A percentile compares a stretch with the other conserved stretches of the same genome.
phyloP scores from a whole-genome alignment of 208 protist species.

The Trypanosoma melophagium region DNA sequence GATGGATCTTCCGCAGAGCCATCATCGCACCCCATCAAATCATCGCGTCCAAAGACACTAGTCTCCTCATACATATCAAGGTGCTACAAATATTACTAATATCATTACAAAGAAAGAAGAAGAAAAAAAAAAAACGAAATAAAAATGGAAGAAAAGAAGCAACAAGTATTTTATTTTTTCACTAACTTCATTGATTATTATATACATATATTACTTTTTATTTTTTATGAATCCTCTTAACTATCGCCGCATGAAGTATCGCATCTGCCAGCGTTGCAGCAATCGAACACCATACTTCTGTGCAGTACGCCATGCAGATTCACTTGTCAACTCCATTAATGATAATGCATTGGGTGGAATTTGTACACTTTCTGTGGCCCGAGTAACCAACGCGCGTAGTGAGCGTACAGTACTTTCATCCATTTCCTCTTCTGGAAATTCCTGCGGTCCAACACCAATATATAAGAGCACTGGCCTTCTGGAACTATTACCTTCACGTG shows the following conservation, averaged over 20 bases:
- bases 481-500: neutral
- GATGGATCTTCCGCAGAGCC: conserved; percentile 20
- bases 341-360: conserved; percentile 4
- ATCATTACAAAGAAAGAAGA: neutral
- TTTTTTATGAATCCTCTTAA: neutral
- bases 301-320: neutral
- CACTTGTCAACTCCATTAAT: neutral
- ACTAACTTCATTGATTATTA: too few species aligned
- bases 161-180: neutral
- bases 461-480: conserved; percentile 17
- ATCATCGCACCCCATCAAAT: conserved; percentile 18
- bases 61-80: conserved; percentile 13
- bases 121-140: neutral
- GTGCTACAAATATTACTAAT: neutral
- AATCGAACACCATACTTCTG: conserved; percentile 17
- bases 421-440: conserved; percentile 18
- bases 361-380: neutral
- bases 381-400: conserved; percentile 1
- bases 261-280: conserved; percentile 18
- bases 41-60: conserved; percentile 28
- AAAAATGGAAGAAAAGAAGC: neutral
- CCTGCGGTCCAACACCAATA: conserved; percentile 25
- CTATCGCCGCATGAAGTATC: conserved; percentile 21
- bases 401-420: conserved; percentile 8
- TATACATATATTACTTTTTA: neutral